Conservation (phyloP, 257 asterid species). For the Catharanthus roseus region DNA sequence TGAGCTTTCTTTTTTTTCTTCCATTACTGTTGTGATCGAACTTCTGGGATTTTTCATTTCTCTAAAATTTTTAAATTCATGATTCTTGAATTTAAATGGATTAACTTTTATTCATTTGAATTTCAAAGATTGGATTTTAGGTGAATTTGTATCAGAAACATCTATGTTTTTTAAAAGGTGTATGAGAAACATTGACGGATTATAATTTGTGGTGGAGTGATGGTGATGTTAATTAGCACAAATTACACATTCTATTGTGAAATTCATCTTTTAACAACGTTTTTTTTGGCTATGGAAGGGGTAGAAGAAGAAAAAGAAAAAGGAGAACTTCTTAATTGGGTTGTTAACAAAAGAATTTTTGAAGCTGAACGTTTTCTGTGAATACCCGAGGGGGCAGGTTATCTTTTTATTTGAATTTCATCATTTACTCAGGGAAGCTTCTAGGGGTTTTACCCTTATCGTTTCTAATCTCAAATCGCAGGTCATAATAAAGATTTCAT, state of each 20-base stretch:
- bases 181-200: slow-evolving; percentile 9
- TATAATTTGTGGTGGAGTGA: not conserved
- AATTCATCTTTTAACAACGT: not conserved
- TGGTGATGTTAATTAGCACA: not conserved
- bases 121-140: not conserved
- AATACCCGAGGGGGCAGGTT: not conserved
- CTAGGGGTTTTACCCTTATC: not conserved
- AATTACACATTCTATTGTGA: not conserved
- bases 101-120: not conserved
- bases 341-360: not conserved
- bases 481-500: not conserved
- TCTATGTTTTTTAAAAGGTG: no score
- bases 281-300: not conserved
- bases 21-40: not conserved
- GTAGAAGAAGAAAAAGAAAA: not conserved
- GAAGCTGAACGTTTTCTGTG: not conserved
- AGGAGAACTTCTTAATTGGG: not conserved
- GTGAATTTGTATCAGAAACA: slow-evolving; percentile 5
- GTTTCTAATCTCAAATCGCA: not conserved
- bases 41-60: not conserved
- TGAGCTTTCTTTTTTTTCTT: slow-evolving; percentile 2
- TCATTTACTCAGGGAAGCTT: not conserved
- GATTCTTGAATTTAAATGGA: not conserved
- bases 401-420: not conserved
- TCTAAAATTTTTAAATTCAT: not conserved